Base-by-base conservation (phyloP, 768 basidiomycete species). In the Leccinum obscurum region DNA sequence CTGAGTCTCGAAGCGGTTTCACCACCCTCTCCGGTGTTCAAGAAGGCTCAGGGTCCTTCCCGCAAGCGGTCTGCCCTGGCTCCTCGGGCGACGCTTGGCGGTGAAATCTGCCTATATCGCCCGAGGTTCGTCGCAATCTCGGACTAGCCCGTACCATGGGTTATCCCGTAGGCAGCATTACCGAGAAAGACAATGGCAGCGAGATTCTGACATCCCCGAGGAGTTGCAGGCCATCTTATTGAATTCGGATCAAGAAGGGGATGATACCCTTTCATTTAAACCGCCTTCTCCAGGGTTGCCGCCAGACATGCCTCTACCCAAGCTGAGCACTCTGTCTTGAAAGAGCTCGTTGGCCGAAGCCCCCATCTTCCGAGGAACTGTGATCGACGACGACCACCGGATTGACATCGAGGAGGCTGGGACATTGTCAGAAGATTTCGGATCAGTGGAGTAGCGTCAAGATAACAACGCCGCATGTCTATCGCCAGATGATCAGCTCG, bases 131-230 rank as follows among this genome's bases (percentile, higher is more conserved):
- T 64, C 81, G 81, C 46, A 78, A 77, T n/a, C 75, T 90, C 17
- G 86, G 88, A 0, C 80, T 89, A 72, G 75, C 77, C 14, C 89
- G 88, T 0, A 90, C 88, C 0, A 81, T 91, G 76, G 89, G 89
- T 11, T 83, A 83, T 1, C 84, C 83, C 0, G 77, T 82, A 52
- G 77, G 77, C 4, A 81, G 81, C 22, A 81, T 80, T 54, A 72
- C 71, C 1, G 80, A 78, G 56, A 75, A 76, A 14, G 80, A 79
- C 8, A 82, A 87, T 46, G 78, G 75, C 3, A 83, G 82, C 10
- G 87, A 90, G 86, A 91, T 69, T 89, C 86, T 2, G 90, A 93
- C 65, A 89, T 92, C n/a, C 90, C 91, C 1, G 83, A 89, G 44
- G 92, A 93, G 70, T 70, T 93, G 59, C 85, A 86, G 62, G 77